A percentile compares a stretch with the other conserved stretches of the same genome.
Evolutionary conservation across 2,329 filamentous ascomycete species (phyloP).

Genomic region (Bipolaris cookei): DNA sequence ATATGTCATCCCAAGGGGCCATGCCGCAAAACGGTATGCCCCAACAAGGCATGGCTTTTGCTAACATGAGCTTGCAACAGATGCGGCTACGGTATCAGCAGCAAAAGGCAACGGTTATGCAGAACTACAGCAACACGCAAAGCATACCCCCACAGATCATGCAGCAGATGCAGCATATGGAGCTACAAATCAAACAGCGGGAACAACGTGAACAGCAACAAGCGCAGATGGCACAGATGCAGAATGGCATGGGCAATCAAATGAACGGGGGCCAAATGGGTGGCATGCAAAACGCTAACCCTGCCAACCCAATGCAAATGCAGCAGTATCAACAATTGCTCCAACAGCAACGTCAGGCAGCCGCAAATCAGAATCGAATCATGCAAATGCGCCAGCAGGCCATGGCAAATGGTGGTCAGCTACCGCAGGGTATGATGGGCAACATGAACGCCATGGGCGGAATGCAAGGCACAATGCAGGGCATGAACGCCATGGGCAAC

Average conservation of each 20-base stretch:
- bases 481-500: constrained; percentile 35
- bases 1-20: constrained; percentile 35
- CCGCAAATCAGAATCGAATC: constrained; percentile 44
- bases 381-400: constrained; percentile 43
- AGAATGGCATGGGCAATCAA: constrained; percentile 21
- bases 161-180: constrained; percentile 39
- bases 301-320: constrained; percentile 39
- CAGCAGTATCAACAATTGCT: constrained; percentile 45
- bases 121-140: constrained; percentile 26
- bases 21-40: constrained; percentile 32
- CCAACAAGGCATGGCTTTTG: constrained; percentile 30
- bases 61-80: constrained; percentile 39
- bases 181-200: constrained; percentile 34
- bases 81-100: constrained; percentile 34
- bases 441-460: constrained; percentile 25
- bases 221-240: constrained; percentile 27
- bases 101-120: constrained; percentile 34
- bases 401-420: constrained; percentile 39
- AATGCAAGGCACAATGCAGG: constrained; percentile 36
- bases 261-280: constrained; percentile 37
- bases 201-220: constrained; percentile 33
- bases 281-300: constrained; percentile 27
- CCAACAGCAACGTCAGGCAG: constrained; percentile 43
- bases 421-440: constrained; percentile 41
- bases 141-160: constrained; percentile 36